Evolutionary conservation across 2,329 filamentous ascomycete species (phyloP), one percentile per base, ranked within the genome.

Genomic region (Ilyonectria sp.): DNA sequence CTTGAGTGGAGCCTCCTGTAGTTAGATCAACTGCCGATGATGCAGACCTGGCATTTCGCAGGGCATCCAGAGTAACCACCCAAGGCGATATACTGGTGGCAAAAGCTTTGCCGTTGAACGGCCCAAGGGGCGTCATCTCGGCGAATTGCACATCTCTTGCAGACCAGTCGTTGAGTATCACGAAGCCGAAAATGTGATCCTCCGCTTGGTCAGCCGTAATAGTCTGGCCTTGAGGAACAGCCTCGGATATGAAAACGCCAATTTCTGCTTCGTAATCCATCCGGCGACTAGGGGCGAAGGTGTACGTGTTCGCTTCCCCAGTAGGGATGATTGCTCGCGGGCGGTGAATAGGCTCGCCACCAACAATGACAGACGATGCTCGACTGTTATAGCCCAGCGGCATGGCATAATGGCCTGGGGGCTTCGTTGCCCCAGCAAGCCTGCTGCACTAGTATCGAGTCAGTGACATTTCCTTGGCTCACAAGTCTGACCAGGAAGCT

Each of bases 341-440:
- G 50, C 92, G 84, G 26, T 86, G 84, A 57, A 94, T 87, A 0
- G 87, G 85, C 1, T 92, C 93, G 10, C 91, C 91, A 0, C 90
- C 92, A n/a, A 91, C 83, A 1, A 93, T 90, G 6, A 94, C 86
- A 3, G 90, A 92, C 2, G 90, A 92, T 5, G 92, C 90, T 63
- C 92, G 87, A 2, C 92, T 91, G 76, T 94, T 92, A 72, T 94
- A 94, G 6, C 88, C 92, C 2, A 94, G 90, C 1, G 92, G 92
- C 1, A 94, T 82, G 72, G 93, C 90, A 72, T 87, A 91, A 79
- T 94, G 94, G 77, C 93, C 29, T 19, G 33, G 33, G 7, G 35
- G 31, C 10, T 11, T 31, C 7, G 31, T 15, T 19, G 31, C 17
- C 33, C 53, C 53, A 19, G 35, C 53, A 26, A 56, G 15, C 13